Conservation (phyloP, 1,284 basidiomycete species). For the Trichosporon ovoides region DNA sequence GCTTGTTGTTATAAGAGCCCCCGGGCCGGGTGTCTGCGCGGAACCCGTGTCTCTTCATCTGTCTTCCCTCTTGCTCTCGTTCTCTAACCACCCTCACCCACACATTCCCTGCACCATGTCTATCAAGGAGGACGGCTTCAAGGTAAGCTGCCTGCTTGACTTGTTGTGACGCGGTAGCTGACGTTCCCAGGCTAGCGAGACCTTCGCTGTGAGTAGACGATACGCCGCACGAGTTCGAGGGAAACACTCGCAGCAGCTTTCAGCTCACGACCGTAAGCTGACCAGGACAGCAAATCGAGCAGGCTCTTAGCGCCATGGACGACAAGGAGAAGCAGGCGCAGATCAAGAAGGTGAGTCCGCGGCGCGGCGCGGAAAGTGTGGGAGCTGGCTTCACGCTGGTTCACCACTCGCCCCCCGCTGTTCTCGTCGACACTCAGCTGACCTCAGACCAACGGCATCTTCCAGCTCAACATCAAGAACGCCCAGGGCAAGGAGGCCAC, state of each 20-base stretch:
- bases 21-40: neutral
- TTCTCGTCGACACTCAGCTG: neutral
- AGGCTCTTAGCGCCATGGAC: conserved; percentile 60
- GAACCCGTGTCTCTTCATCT: neutral
- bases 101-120: conserved; percentile 12
- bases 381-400: no score
- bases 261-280: no score
- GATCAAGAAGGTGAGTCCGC: conserved; percentile 58
- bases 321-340: conserved; percentile 71
- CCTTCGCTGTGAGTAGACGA: conserved; percentile 52
- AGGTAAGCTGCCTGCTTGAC: conserved; percentile 27
- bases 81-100: neutral
- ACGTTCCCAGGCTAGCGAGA: conserved; percentile 60
- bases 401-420: neutral
- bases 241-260: neutral
- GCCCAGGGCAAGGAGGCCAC: conserved; percentile 65
- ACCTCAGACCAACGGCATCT: conserved; percentile 78
- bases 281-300: conserved; percentile 51
- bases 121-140: conserved; percentile 48
- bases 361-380: neutral
- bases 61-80: neutral
- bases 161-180: neutral
- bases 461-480: conserved; percentile 82
- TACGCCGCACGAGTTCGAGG: neutral
- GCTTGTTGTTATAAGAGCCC: conserved; percentile 5